phyloP scores from a whole-genome alignment of 2,329 filamentous ascomycete species.

The Hypoxylon sp. region DNA sequence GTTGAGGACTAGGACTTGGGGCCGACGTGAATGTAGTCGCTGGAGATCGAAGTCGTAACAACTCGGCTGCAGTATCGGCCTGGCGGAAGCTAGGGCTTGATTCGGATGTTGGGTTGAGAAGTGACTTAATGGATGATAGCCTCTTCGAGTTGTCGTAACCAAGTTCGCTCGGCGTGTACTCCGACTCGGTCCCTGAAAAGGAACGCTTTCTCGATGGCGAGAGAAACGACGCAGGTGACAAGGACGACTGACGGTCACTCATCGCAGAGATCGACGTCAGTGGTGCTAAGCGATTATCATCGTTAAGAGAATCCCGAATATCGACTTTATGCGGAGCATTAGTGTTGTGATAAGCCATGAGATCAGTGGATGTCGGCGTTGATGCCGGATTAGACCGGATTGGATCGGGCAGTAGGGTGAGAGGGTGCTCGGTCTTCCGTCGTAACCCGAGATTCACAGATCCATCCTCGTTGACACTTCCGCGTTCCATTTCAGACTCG shows the following conservation, averaged over 20 bases:
- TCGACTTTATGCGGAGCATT: constrained; percentile 58
- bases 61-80: constrained; percentile 58
- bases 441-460: constrained; percentile 74
- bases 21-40: constrained; percentile 59
- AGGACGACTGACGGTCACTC: constrained; percentile 68
- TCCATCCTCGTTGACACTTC: constrained; percentile 73
- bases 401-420: constrained; percentile 64
- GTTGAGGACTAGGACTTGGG: constrained; percentile 60
- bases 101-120: constrained; percentile 72
- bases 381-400: constrained; percentile 61
- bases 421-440: constrained; percentile 62
- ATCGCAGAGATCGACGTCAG: constrained; percentile 63
- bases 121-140: constrained; percentile 81
- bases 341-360: constrained; percentile 68
- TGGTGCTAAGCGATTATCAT: constrained; percentile 73
- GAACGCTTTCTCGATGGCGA: constrained; percentile 76
- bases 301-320: constrained; percentile 61
- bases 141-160: constrained; percentile 69
- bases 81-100: constrained; percentile 45
- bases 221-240: constrained; percentile 73
- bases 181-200: constrained; percentile 73
- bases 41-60: constrained; percentile 62
- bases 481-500: constrained; percentile 63
- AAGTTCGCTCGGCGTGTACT: constrained; percentile 58
- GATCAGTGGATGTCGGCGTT: constrained; percentile 62